phyloP scores from a whole-genome alignment of 75 land plant genomes.

The Pinus albicaulis region DNA sequence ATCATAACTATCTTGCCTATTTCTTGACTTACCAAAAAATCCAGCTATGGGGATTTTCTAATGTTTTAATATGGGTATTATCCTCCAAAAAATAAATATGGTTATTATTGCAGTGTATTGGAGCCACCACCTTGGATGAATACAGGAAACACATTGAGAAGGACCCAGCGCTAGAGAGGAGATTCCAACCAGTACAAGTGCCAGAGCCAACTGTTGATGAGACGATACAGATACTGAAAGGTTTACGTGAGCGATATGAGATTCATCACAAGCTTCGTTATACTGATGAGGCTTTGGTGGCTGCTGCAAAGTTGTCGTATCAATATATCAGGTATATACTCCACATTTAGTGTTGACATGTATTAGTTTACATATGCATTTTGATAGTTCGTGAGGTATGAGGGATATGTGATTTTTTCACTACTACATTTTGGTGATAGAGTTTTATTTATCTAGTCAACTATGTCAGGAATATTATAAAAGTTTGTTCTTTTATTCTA shows the following conservation, averaged over 20 bases:
- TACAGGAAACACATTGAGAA: slow-evolving; percentile 58
- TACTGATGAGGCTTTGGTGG: slow-evolving; percentile 55
- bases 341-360: not conserved
- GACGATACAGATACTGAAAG: slow-evolving; percentile 52
- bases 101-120: slow-evolving; percentile 38
- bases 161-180: slow-evolving; percentile 55
- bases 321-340: slow-evolving; percentile 53
- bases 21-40: not conserved
- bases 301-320: slow-evolving; percentile 61
- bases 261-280: slow-evolving; percentile 58
- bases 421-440: not conserved
- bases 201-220: slow-evolving; percentile 68
- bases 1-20: not conserved
- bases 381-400: not conserved
- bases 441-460: not conserved
- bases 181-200: slow-evolving; percentile 66
- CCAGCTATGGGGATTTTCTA: not conserved
- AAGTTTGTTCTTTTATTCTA: slow-evolving; percentile 2
- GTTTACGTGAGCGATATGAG: slow-evolving; percentile 61
- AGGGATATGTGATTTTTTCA: not conserved
- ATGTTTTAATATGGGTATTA: not conserved
- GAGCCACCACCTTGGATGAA: slow-evolving; percentile 57
- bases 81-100: not conserved
- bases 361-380: slow-evolving; percentile 14
- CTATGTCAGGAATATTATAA: not conserved